Base-by-base conservation (phyloP, 148 eudicot genomes). In the Mesembryanthemum crystallinum region DNA sequence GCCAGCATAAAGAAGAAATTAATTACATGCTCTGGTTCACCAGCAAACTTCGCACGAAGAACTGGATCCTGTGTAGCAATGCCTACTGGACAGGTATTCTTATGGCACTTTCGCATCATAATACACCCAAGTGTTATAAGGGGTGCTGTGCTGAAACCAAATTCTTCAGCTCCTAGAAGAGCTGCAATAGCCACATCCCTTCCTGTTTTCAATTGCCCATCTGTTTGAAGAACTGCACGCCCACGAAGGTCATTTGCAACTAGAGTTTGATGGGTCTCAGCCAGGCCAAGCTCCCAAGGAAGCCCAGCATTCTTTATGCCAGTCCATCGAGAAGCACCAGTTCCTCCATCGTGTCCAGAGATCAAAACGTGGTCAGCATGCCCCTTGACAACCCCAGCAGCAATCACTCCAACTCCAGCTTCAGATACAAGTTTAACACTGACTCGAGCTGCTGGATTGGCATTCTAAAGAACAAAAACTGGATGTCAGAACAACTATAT, bases 241-340 rank as follows among this genome's bases (percentile, higher is more conserved):
- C 99, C 98, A 37, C 99, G 97, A 55, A 96, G 98, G 77, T 96
- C 93, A 73, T 96, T 96, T 39, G 99, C 99, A 73, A 96, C 99
- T 66, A 96, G 83, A 33, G 99, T 96, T 80, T 96, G 99, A 80
- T 96, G 99, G 45, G 99, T 96, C 87, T 96, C 99, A 8, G 99
- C 99, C 52, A 96, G 83, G 59, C 99, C 99, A 74, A 96, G 98
- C 84, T 96, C 99, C 99, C 99, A 96, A 3, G 99, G 99, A 77
- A 96, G 92, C 72, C 99, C 99, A 35, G 99, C 99, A 84, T 84
- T 92, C 88, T 96, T 96, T 80, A 96, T 96, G 14, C 99, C 99
- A 27, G 99, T 96, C 99, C 99, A 96, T 65, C 99, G 83, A 35
- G 99, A 92, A 69, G 99, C 99, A 10, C 99, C 99, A 1, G 99